A percentile compares a stretch with the other conserved stretches of the same genome.
Conservation (phyloP, 2,329 filamentous ascomycete species). For the Exophiala calicioides region DNA sequence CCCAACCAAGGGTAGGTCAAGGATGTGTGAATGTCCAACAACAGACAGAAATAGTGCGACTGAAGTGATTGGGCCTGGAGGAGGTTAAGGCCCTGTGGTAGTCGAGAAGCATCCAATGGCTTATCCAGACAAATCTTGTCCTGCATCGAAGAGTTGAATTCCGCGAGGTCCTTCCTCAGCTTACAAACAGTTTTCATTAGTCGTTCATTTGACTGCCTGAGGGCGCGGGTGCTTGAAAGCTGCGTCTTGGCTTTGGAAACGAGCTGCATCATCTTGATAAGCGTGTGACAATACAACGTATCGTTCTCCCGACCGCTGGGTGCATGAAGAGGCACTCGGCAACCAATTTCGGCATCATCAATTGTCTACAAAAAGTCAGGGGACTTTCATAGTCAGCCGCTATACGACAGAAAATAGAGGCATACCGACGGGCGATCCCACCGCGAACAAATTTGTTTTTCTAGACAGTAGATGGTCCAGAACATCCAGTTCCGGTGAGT, state of each 20-base stretch:
- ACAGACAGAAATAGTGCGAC: constrained; percentile 14
- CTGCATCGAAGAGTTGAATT: constrained; percentile 5
- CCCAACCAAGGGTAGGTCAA: constrained; percentile 14
- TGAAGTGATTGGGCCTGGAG: constrained; percentile 15
- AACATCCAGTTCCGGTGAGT: constrained; percentile 13
- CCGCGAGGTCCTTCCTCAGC: constrained; percentile 5
- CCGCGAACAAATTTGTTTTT: constrained; percentile 16
- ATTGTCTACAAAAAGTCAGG: constrained; percentile 2
- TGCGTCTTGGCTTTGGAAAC: constrained; percentile 8
- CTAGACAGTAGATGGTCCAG: constrained; percentile 19
- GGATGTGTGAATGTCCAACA: constrained; percentile 16
- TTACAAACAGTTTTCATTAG: constrained; percentile 5
- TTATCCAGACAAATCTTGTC: constrained; percentile 9
- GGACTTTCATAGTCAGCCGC: too few species aligned
- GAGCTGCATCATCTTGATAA: constrained; percentile 14
- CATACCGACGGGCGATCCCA: constrained; percentile 17
- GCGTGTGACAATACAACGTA: constrained; percentile 13
- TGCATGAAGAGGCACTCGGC: not conserved
- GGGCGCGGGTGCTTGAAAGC: constrained; percentile 8
- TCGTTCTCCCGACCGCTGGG: not conserved
- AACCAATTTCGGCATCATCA: constrained; percentile 17
- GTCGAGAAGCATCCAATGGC: constrained; percentile 4
- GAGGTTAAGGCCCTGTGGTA: constrained; percentile 10
- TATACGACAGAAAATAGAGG: not conserved
- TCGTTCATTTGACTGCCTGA: constrained; percentile 3